These are phyloP conservation scores for Nicotiana knightiana DNA, from an alignment of 257 asterid species.

Conservation along the genomic window DNA sequence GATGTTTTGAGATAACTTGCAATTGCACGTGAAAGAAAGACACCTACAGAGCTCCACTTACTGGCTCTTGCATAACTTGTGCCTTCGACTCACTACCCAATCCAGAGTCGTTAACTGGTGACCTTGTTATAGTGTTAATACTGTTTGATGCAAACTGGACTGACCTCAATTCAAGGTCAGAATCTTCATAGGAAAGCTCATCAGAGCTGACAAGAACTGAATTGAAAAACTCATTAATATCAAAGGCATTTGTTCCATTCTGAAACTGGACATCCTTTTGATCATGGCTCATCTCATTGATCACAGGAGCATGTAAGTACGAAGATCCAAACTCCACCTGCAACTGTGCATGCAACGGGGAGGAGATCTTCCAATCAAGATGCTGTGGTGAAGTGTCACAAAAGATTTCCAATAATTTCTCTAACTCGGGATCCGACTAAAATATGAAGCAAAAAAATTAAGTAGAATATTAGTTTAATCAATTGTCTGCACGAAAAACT, in stretches of 20 bases:
- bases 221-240: conserved; percentile 44
- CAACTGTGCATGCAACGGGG: conserved; percentile 61
- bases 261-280: conserved; percentile 32
- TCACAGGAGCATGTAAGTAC: conserved; percentile 18
- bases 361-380: conserved; percentile 44
- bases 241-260: conserved; percentile 42
- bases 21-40: not conserved
- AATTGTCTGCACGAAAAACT: not conserved
- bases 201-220: conserved; percentile 48
- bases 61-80: conserved; percentile 49
- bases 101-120: conserved; percentile 14
- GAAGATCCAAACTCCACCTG: conserved; percentile 55
- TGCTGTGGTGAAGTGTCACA: conserved; percentile 29
- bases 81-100: conserved; percentile 52
- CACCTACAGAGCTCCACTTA: conserved; percentile 22
- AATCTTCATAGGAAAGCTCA: conserved; percentile 31
- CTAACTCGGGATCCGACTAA: conserved; percentile 68
- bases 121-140: not conserved
- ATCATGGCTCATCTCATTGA: conserved; percentile 21
- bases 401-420: conserved; percentile 38
- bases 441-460: conserved; percentile 10
- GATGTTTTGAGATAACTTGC: not conserved
- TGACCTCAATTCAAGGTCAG: not conserved
- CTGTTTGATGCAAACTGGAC: not conserved
- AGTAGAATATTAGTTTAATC: not conserved